Evolutionary conservation across 306 rosid species (phyloP).

Genomic region (Glycine tomentella): DNA sequence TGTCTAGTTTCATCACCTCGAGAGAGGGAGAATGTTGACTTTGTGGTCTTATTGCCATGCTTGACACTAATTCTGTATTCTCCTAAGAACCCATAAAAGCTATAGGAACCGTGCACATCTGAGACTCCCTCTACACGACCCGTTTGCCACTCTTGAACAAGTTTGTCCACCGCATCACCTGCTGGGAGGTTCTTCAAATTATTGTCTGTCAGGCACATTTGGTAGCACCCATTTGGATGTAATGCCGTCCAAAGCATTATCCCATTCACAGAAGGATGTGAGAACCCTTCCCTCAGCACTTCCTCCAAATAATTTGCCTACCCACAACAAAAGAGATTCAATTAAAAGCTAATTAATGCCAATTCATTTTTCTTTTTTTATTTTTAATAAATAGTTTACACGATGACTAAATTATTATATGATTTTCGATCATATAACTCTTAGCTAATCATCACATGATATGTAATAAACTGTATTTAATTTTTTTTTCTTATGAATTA

Average conservation of each 20-base stretch:
- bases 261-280: constrained; percentile 85
- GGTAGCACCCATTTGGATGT: constrained; percentile 83
- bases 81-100: constrained; percentile 88
- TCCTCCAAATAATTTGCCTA: constrained; percentile 73
- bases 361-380: no score
- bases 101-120: constrained; percentile 71
- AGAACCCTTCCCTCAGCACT: constrained; percentile 86
- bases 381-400: no score
- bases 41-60: constrained; percentile 54
- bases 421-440: no score
- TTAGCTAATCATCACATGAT: no score
- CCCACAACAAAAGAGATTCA: no score
- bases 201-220: constrained; percentile 84
- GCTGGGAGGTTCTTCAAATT: constrained; percentile 77
- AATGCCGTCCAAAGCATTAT: constrained; percentile 92
- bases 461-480: no score
- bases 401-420: no score
- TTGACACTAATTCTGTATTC: constrained; percentile 61
- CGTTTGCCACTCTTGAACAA: constrained; percentile 73
- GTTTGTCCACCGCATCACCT: constrained; percentile 83
- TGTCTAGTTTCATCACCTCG: constrained; percentile 78
- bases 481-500: no score
- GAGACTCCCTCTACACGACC: constrained; percentile 56
- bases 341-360: no score
- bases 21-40: constrained; percentile 67